These are phyloP conservation scores for Hygrophorus russula DNA, from an alignment of 768 basidiomycete species.

Conservation along the genomic window DNA sequence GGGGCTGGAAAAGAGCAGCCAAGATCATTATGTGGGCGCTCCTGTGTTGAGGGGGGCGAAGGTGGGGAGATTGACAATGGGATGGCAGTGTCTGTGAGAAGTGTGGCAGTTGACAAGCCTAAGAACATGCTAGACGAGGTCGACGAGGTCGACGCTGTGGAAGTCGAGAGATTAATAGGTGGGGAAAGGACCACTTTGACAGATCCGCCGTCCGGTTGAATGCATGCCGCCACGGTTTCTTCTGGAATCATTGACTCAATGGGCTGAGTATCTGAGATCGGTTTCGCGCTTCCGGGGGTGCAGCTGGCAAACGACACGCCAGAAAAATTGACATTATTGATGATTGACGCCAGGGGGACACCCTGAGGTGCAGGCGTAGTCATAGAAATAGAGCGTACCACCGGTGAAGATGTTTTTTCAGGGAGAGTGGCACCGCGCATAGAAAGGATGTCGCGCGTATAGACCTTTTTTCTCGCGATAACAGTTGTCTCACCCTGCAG, in stretches of 20 bases:
- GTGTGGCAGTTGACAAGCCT: slow-evolving; percentile 11
- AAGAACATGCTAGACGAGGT: slow-evolving; percentile 16
- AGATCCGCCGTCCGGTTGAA: background rate
- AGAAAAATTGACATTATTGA: slow-evolving; percentile 12
- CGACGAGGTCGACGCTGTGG: too few relatives aligned
- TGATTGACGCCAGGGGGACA: slow-evolving; percentile 6
- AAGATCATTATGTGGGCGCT: slow-evolving; percentile 5
- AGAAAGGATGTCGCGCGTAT: slow-evolving; percentile 6
- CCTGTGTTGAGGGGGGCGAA: slow-evolving; percentile 8
- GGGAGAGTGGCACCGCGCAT: too few relatives aligned
- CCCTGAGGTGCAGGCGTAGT: background rate
- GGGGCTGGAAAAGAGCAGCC: slow-evolving; percentile 11
- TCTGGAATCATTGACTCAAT: too few relatives aligned
- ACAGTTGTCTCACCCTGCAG: slow-evolving; percentile 23
- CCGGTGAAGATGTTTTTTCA: too few relatives aligned
- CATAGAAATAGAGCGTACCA: too few relatives aligned
- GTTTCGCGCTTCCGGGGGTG: background rate
- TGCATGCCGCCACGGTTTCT: too few relatives aligned
- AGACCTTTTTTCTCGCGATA: slow-evolving; percentile 16
- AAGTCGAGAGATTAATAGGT: background rate
- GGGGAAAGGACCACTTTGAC: background rate
- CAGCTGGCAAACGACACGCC: slow-evolving; percentile 12
- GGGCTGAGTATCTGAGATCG: too few relatives aligned
- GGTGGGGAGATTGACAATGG: slow-evolving; percentile 13
- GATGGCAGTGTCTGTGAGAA: slow-evolving; percentile 15